Evolutionary conservation across 139 green algal genomes (phyloP).

Genomic region (Ettlia oleoabundans): DNA sequence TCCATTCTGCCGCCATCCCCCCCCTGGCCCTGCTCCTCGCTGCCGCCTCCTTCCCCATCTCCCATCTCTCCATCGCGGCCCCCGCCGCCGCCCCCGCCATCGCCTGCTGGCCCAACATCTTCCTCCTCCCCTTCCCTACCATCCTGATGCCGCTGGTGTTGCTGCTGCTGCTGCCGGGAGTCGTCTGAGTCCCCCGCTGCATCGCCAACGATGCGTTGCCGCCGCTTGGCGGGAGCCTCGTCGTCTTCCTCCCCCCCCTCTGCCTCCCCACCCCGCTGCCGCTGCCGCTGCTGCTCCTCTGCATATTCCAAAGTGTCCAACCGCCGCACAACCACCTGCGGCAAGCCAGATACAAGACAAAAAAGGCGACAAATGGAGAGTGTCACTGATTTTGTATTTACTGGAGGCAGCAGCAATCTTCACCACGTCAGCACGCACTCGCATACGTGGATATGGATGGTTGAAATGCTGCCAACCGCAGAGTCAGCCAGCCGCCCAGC

Average conservation of each 20-base stretch:
- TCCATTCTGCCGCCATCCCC: background rate
- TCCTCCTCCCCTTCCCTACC: background rate
- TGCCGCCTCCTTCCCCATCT: background rate
- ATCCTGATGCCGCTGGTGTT: background rate
- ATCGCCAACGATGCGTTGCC: background rate
- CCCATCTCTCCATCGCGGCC: background rate
- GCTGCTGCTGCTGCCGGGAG: conserved; percentile 1
- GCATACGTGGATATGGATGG: too few relatives aligned
- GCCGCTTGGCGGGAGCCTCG: background rate
- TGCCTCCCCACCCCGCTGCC: background rate
- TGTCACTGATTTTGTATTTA: too few relatives aligned
- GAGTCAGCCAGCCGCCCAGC: too few relatives aligned
- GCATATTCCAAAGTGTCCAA: background rate
- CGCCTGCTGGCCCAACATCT: background rate
- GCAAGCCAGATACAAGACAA: background rate
- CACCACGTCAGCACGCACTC: too few relatives aligned
- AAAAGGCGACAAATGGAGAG: too few relatives aligned
- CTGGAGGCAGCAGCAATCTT: too few relatives aligned
- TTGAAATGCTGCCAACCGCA: too few relatives aligned
- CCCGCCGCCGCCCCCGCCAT: conserved; percentile 9
- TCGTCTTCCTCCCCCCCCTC: background rate
- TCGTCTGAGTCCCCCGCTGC: too few relatives aligned
- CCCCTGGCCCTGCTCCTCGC: background rate
- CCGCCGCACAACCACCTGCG: background rate
- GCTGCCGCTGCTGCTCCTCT: too few relatives aligned